A percentile compares a stretch with the other conserved stretches of the same genome.
These are phyloP conservation scores for Candida coleopterorum DNA, from an alignment of 805 yeast genomes.

Conservation along the genomic window DNA sequence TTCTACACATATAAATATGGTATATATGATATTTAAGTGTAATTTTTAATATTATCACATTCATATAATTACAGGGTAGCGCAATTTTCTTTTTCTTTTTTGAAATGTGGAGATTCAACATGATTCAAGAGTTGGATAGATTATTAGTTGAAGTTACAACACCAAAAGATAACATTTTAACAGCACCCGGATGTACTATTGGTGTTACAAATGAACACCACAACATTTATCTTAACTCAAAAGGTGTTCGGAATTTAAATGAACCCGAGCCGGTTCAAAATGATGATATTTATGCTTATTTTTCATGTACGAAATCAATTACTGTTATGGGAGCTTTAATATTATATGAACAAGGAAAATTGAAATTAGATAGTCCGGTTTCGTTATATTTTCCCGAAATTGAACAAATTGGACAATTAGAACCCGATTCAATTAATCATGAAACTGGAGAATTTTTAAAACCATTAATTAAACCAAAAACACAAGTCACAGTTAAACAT, in stretches of 20 bases:
- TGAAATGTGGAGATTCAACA: too few species aligned
- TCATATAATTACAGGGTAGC: too few species aligned
- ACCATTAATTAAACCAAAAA: conserved; percentile 20
- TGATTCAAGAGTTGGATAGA: conserved; percentile 3
- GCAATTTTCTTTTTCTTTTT: too few species aligned
- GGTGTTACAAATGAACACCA: conserved; percentile 23
- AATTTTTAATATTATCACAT: too few species aligned
- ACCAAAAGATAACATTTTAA: conserved; percentile 8
- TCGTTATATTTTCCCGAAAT: conserved; percentile 28
- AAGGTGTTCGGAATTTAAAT: conserved; percentile 18
- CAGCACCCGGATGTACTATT: conserved; percentile 13
- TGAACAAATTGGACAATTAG: conserved; percentile 21
- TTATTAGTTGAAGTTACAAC: conserved; percentile 10
- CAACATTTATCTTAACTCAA: conserved; percentile 20
- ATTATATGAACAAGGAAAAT: conserved; percentile 26
- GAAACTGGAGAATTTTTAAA: conserved; percentile 20
- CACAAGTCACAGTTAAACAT: conserved; percentile 23
- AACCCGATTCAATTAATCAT: conserved; percentile 20
- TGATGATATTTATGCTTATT: conserved; percentile 19
- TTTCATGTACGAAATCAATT: conserved; percentile 31
- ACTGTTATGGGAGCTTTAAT: conserved; percentile 33
- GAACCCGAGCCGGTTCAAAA: conserved; percentile 11
- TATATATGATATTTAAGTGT: too few species aligned
- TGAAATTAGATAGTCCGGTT: conserved; percentile 32
- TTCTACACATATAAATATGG: too few species aligned